These are phyloP conservation scores for Russula emetica DNA, from an alignment of 768 basidiomycete genomes.

Conservation along the genomic window DNA sequence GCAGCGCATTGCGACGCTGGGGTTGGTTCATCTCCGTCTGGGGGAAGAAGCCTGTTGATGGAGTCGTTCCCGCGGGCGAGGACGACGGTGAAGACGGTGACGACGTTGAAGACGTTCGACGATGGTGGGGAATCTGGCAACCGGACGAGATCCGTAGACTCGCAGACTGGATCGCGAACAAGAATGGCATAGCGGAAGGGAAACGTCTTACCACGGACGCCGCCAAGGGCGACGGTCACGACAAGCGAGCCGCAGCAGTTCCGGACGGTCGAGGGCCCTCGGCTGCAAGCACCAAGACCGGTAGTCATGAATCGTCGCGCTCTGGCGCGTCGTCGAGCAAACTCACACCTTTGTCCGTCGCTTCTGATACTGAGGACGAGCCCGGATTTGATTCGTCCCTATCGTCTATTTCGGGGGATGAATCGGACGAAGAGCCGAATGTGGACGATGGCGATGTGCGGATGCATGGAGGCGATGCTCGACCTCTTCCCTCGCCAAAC, in stretches of 20 bases:
- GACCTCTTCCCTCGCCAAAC: constrained; percentile 30
- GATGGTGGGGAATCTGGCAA: constrained; percentile 78
- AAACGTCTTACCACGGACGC: constrained; percentile 10
- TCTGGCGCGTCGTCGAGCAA: constrained; percentile 4
- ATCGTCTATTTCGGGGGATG: constrained; percentile 26
- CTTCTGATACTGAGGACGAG: constrained; percentile 12
- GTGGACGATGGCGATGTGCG: constrained; percentile 15
- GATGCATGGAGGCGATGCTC: constrained; percentile 23
- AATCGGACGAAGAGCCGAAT: constrained; percentile 24
- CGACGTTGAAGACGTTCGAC: constrained; percentile 40
- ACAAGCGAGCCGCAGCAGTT: neutral
- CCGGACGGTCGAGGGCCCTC: neutral
- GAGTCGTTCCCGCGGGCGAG: constrained; percentile 20
- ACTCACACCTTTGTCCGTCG: constrained; percentile 16
- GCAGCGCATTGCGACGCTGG: constrained; percentile 56
- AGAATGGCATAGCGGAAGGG: constrained; percentile 41
- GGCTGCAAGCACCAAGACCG: neutral
- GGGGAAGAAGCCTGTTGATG: constrained; percentile 48
- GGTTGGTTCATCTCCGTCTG: constrained; percentile 75
- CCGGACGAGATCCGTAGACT: constrained; percentile 60
- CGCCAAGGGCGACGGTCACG: neutral
- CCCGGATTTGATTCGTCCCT: constrained; percentile 9
- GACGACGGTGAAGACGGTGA: constrained; percentile 28
- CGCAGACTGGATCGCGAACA: constrained; percentile 59
- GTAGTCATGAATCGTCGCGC: neutral